Conservation (phyloP, 2,329 filamentous ascomycete genomes). For the Elsinoe fawcettii region DNA sequence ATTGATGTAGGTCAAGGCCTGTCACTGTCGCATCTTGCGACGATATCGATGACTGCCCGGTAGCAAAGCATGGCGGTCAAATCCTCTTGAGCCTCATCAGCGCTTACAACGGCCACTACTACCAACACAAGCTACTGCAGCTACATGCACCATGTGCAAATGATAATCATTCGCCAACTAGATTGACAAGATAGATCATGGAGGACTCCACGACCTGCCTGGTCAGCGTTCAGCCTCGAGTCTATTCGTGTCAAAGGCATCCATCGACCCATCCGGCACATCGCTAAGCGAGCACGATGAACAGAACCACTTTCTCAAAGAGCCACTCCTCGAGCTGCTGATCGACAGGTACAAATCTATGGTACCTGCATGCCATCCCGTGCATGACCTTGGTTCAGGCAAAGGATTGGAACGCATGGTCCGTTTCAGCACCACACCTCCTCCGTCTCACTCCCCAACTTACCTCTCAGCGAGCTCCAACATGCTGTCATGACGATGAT, state of each 20-base stretch:
- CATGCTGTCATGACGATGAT: not conserved
- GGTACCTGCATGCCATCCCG: not conserved
- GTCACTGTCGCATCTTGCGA: not conserved
- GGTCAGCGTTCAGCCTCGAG: not conserved
- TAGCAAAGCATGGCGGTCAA: no score
- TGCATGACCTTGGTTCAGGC: not conserved
- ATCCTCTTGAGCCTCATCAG: not conserved
- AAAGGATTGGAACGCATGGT: not conserved
- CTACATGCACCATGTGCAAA: not conserved
- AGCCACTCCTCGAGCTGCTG: not conserved
- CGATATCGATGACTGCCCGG: no score
- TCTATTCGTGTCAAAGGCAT: not conserved
- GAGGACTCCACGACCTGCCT: not conserved
- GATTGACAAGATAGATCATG: not conserved
- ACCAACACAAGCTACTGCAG: not conserved
- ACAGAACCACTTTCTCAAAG: not conserved
- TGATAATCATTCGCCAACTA: not conserved
- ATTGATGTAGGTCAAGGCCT: not conserved
- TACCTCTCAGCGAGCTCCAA: not conserved
- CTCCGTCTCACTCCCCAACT: not conserved
- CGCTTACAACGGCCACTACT: not conserved
- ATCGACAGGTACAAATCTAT: not conserved
- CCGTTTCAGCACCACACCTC: not conserved
- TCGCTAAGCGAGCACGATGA: not conserved
- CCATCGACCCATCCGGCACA: not conserved